Evolutionary conservation across 2,329 filamentous ascomycete species (phyloP).

Genomic region (Neonectria punicea): DNA sequence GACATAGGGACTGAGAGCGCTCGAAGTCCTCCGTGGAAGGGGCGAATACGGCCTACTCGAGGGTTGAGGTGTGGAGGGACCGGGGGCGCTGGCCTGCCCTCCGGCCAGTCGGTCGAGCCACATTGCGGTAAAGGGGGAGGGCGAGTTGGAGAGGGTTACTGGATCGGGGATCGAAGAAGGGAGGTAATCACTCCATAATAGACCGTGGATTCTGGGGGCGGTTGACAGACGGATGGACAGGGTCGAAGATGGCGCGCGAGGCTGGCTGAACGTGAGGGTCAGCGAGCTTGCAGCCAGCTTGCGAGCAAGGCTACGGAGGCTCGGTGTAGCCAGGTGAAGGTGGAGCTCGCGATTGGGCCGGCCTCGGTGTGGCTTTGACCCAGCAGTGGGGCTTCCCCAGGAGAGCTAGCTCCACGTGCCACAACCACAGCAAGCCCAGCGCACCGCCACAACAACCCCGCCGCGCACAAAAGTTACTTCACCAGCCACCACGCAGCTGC

Average conservation of each 20-base stretch:
- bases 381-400: not conserved
- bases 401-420: slow-evolving; percentile 1
- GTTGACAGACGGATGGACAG: slow-evolving; percentile 7
- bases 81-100: slow-evolving; percentile 68
- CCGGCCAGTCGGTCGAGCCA: slow-evolving; percentile 89
- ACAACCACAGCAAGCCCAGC: not conserved
- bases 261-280: slow-evolving; percentile 32
- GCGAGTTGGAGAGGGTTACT: slow-evolving; percentile 13
- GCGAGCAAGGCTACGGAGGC: slow-evolving; percentile 40
- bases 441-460: slow-evolving; percentile 16
- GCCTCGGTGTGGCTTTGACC: slow-evolving; percentile 5
- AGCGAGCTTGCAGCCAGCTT: slow-evolving; percentile 42
- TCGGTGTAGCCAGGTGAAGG: slow-evolving; percentile 20
- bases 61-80: slow-evolving; percentile 68
- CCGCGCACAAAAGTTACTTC: slow-evolving; percentile 5
- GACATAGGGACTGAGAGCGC: slow-evolving; percentile 74
- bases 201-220: slow-evolving; percentile 4
- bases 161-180: not conserved
- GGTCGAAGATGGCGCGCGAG: slow-evolving; percentile 24
- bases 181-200: slow-evolving; percentile 29
- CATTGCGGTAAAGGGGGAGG: slow-evolving; percentile 62
- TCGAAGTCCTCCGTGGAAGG: slow-evolving; percentile 72
- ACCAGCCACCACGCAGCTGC: slow-evolving; percentile 1
- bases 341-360: slow-evolving; percentile 33
- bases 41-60: slow-evolving; percentile 78